A percentile compares a stretch with the other conserved stretches of the same genome.
phyloP scores from a whole-genome alignment of 805 yeast species.

The Priceomyces castillae region DNA sequence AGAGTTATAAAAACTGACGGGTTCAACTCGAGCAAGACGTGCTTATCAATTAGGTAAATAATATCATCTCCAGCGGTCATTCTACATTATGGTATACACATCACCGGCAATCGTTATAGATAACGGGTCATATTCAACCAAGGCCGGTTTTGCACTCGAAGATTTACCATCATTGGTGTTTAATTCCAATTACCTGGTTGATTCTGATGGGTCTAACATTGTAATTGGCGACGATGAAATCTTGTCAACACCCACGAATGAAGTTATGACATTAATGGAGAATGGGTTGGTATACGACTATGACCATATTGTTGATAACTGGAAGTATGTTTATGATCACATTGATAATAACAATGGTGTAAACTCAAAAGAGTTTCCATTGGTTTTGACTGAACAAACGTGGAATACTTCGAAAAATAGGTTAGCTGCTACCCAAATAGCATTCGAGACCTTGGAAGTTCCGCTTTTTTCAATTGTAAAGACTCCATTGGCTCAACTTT shows the following conservation, averaged over 20 bases:
- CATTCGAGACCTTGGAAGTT: slow-evolving; percentile 69
- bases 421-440: slow-evolving; percentile 60
- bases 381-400: slow-evolving; percentile 60
- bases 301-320: slow-evolving; percentile 63
- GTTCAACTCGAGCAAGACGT: background rate
- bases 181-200: slow-evolving; percentile 53
- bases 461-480: slow-evolving; percentile 76
- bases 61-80: background rate
- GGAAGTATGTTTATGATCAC: slow-evolving; percentile 61
- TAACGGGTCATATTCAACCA: slow-evolving; percentile 60
- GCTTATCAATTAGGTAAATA: background rate
- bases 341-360: slow-evolving; percentile 42
- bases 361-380: slow-evolving; percentile 60
- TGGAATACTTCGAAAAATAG: slow-evolving; percentile 67
- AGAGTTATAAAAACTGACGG: background rate
- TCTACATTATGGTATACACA: slow-evolving; percentile 20
- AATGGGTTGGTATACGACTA: slow-evolving; percentile 70
- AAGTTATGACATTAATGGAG: slow-evolving; percentile 58
- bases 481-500: slow-evolving; percentile 73
- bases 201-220: slow-evolving; percentile 24
- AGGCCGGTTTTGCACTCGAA: slow-evolving; percentile 68
- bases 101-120: slow-evolving; percentile 67
- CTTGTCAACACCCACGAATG: slow-evolving; percentile 41
- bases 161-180: slow-evolving; percentile 60
- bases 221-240: slow-evolving; percentile 49